Evolutionary conservation across 768 basidiomycete genomes (phyloP), one percentile per base, ranked within the genome.

Genomic region (Crepidotus variabilis): DNA sequence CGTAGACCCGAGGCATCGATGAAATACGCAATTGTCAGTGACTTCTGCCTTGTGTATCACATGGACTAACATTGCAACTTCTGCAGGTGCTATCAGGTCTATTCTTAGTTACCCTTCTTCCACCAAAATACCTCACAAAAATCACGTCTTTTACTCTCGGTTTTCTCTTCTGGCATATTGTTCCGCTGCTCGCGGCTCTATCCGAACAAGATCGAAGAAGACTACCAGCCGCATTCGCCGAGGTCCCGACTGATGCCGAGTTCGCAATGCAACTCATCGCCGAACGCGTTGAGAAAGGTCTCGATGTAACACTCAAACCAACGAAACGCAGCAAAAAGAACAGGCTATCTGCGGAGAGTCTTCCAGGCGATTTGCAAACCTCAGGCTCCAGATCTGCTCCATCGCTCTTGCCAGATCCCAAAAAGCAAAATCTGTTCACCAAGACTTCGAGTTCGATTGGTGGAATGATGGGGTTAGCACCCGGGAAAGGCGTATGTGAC

Each of bases 181-280:
- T 72, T 8, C 87, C 87, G 1, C 65, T 88, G 43, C 47, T 87
- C n/a, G 73, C 72, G 23, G 77, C 79, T 1, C 70, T 88, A 22
- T 72, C 82, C 10, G 69, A 75, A 0, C 64, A 66, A 45, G 79
- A 82, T 7, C 72, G 76, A 52, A 67, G 68, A 52, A 75, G 83
- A 85, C 51, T 83, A 11, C 79, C 81, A 20, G 69, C 74, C 6
- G 69, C 74, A 2, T 75, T 87, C 50, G 58, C 62, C 35, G 78
- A 83, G 57, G 80, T 78, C 10, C 86, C 87, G 0, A 88, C 85
- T 2, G 86, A 89, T 60, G 78, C 82, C 2, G 85, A 88, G 49
- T 84, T 85, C 62, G 86, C 87, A 1, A 87, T 88, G 82, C 78
- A 85, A 35, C 65, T 88, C 10, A 87, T 88, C 16, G 78, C 85